phyloP scores from a whole-genome alignment of 345 rosid genomes.

The Gossypium longicalyx region DNA sequence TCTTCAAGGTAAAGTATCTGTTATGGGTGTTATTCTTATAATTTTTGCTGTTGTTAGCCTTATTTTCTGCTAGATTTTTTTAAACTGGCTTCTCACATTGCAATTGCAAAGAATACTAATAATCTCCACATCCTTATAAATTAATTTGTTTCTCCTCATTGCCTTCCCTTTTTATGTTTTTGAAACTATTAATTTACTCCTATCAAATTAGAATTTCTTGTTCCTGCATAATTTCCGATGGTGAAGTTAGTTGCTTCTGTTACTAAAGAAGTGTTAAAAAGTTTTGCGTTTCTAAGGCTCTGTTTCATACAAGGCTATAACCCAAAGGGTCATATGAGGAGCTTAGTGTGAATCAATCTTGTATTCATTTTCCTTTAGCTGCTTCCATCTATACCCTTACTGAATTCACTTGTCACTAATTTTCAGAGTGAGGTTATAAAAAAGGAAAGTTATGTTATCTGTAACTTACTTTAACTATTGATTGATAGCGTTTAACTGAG shows the following conservation, averaged over 20 bases:
- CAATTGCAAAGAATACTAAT: neutral
- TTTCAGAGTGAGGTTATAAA: neutral
- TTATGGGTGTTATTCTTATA: neutral
- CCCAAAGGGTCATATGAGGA: slow-evolving; percentile 5
- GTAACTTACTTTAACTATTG: neutral
- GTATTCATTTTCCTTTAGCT: neutral
- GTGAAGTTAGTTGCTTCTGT: neutral
- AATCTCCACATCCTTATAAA: neutral
- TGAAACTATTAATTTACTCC: neutral
- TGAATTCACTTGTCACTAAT: neutral
- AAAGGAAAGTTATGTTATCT: neutral
- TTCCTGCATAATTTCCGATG: neutral
- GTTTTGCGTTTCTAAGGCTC: neutral
- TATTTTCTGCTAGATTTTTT: neutral
- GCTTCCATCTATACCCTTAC: neutral
- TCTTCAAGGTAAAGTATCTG: slow-evolving; percentile 67
- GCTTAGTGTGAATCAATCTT: neutral
- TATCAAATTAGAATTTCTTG: neutral
- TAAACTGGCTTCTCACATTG: neutral
- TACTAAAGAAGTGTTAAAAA: neutral
- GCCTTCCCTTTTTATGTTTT: neutral
- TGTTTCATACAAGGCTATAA: neutral
- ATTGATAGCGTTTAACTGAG: neutral
- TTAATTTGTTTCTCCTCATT: neutral
- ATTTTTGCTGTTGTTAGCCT: neutral